Base-by-base conservation (phyloP, 2,329 filamentous ascomycete genomes). In the Arthrinium phaeospermum region DNA sequence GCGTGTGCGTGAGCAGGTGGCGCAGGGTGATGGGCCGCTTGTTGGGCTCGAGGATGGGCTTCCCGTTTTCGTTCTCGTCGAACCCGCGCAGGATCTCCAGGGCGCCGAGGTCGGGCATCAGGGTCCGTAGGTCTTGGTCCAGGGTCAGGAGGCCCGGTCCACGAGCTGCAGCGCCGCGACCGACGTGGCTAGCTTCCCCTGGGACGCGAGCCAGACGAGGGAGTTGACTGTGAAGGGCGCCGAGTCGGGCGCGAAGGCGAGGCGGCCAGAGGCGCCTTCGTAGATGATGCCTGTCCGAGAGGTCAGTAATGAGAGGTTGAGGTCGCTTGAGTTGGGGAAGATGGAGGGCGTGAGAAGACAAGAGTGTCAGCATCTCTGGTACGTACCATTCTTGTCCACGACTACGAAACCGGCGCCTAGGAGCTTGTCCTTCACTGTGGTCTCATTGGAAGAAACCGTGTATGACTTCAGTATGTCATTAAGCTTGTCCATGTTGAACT, bases 81-180 rank as follows among this genome's bases (percentile, higher is more conserved):
- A 87, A 85, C 6, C 83, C 85, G 4, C 78, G 81, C 2, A 89
- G 74, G 61, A 89, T 80, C 19, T 82, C 78, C 67, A 85, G 82
- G 3, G 75, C 72, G 5, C 80, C 83, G 4, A 89, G 80, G 30
- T 85, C 84, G 1, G 86, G 86, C 4, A 87, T 74, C 45, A 85
- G 75, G 2, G 71, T 45, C 0, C 81, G 77, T 0, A 89, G 78
- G 75, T 88, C 85, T 19, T 84, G 84, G 51, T 87, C 84, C 0
- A 89, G 79, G 3, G 75, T 78, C 14, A 88, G 75, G 8, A 84
- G 78, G 4, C 84, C 5, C 81, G 79, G 57, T 89, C 86, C 51
- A 89, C 83, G 44, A 85, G 80, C 73, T 87, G 85, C 47, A 89
- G 77, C 5, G 81, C 80, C 3, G 84, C 81, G 68, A 89, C 81